These are phyloP conservation scores for Ailanthus altissimus DNA, from an alignment of 345 rosid species.

Conservation along the genomic window DNA sequence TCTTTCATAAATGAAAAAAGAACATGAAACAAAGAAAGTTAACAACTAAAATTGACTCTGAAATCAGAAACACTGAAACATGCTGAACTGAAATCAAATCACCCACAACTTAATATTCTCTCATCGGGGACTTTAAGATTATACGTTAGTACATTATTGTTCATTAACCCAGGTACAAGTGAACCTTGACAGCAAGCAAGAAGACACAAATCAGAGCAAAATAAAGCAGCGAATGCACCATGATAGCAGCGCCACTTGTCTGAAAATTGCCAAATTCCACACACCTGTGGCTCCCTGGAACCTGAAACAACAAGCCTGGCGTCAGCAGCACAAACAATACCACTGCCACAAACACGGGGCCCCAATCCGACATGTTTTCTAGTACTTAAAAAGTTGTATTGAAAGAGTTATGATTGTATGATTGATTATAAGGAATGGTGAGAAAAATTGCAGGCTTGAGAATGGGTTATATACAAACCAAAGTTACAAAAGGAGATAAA, in stretches of 20 bases:
- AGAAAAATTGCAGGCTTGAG: not conserved
- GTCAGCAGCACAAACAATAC: conserved; percentile 50
- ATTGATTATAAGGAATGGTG: conserved; percentile 7
- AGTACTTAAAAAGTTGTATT: not conserved
- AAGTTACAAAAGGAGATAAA: not conserved
- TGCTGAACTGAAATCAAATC: not conserved
- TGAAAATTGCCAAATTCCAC: conserved; percentile 57
- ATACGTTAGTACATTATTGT: not conserved
- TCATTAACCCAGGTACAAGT: conserved; percentile 44
- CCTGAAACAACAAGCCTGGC: conserved; percentile 60
- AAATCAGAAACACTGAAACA: not conserved
- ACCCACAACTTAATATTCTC: not conserved
- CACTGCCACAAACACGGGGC: conserved; percentile 56
- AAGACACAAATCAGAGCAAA: conserved; percentile 55
- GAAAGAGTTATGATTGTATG: not conserved
- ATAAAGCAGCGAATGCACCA: conserved; percentile 53
- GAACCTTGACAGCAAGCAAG: conserved; percentile 54
- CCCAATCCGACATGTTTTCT: conserved; percentile 58
- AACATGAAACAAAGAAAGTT: not conserved
- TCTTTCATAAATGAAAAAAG: not conserved
- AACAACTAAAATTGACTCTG: not conserved
- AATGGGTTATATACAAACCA: conserved; percentile 3
- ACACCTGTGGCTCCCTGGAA: conserved; percentile 45
- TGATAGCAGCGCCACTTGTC: conserved; percentile 56
- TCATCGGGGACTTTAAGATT: not conserved